Conservation (phyloP, 2,329 filamentous ascomycete species). For the Aureobasidium sp. region DNA sequence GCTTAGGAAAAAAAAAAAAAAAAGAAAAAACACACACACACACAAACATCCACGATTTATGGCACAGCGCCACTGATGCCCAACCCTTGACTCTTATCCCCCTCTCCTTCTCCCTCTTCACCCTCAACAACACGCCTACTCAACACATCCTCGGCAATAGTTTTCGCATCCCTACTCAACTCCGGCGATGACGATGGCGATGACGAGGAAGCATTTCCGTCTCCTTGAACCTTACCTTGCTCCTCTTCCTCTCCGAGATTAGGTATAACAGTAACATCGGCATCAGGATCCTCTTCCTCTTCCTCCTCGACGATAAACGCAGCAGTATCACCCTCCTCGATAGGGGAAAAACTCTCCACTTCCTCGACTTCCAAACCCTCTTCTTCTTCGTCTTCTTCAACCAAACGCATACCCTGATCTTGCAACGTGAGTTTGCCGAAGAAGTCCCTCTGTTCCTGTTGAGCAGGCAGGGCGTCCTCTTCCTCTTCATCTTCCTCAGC, state of each 20-base stretch:
- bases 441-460: background rate
- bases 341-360: conserved; percentile 50
- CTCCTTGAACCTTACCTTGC: no score
- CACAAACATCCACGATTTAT: no score
- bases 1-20: background rate
- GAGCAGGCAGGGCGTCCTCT: background rate
- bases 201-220: no score
- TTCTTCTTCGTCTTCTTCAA: conserved; percentile 18
- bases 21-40: no score
- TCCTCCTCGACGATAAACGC: conserved; percentile 1
- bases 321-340: conserved; percentile 24
- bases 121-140: background rate
- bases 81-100: background rate
- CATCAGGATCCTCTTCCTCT: background rate
- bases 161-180: background rate
- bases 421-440: background rate
- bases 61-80: background rate
- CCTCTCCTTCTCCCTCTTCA: background rate
- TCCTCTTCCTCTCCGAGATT: background rate
- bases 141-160: background rate
- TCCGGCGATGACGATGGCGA: background rate
- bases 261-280: background rate
- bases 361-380: conserved; percentile 40
- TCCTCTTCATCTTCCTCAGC: conserved; percentile 8
- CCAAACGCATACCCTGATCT: background rate